phyloP scores from a whole-genome alignment of 2,329 filamentous ascomycete species.

The Paecilomyces formosus region DNA sequence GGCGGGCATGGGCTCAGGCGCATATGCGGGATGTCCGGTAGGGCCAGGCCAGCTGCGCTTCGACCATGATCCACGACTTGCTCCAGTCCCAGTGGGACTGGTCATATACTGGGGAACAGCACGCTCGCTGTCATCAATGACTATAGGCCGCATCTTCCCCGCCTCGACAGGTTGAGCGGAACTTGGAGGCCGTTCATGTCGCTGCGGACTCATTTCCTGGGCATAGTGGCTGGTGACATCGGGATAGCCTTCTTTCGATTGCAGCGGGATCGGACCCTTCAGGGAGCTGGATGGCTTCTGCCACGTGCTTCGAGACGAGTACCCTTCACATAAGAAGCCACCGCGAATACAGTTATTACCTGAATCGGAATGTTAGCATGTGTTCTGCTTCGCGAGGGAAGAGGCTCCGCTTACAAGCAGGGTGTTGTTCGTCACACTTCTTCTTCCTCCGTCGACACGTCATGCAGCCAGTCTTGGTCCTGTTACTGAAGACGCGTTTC shows the following conservation, averaged over 20 bases:
- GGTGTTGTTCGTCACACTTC: slow-evolving; percentile 94
- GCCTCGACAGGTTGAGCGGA: slow-evolving; percentile 32
- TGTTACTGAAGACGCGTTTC: slow-evolving; percentile 69
- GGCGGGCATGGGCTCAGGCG: slow-evolving; percentile 27
- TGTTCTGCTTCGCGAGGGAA: slow-evolving; percentile 3
- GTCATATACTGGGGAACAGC: slow-evolving; percentile 29
- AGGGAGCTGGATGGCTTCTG: slow-evolving; percentile 63
- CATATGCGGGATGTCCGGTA: slow-evolving; percentile 26
- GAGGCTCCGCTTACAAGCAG: slow-evolving; percentile 62
- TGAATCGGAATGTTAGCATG: slow-evolving; percentile 27
- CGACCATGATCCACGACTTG: slow-evolving; percentile 31
- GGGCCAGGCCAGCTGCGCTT: slow-evolving; percentile 32
- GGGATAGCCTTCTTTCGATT: slow-evolving; percentile 65
- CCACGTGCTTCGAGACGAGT: slow-evolving; percentile 72
- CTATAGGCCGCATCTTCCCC: slow-evolving; percentile 39
- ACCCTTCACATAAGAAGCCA: slow-evolving; percentile 85
- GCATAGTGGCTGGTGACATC: slow-evolving; percentile 30
- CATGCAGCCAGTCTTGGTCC: slow-evolving; percentile 91
- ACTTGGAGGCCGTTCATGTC: slow-evolving; percentile 31
- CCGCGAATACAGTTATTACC: slow-evolving; percentile 86
- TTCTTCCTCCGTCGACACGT: slow-evolving; percentile 91
- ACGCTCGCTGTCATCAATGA: slow-evolving; percentile 39
- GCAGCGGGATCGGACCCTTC: slow-evolving; percentile 63
- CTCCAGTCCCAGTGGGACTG: slow-evolving; percentile 28
- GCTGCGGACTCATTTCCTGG: slow-evolving; percentile 27